phyloP scores from a whole-genome alignment of 164 flowering plant species.

The Houttuynia cordata region DNA sequence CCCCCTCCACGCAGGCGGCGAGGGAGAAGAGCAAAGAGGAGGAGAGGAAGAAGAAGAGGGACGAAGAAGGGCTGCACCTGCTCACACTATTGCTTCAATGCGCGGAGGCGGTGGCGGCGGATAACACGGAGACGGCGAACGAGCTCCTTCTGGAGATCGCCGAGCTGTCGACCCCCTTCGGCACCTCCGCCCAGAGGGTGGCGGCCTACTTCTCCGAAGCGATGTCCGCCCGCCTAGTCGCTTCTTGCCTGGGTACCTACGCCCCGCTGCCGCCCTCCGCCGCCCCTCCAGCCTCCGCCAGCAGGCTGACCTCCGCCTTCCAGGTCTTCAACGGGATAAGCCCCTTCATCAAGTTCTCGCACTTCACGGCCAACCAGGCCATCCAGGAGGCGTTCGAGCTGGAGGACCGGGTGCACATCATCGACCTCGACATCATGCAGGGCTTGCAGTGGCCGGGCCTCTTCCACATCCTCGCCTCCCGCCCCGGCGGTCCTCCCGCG shows the following conservation, averaged over 20 bases:
- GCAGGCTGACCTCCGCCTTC: slow-evolving; percentile 72
- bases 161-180: slow-evolving; percentile 78
- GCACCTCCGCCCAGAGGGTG: slow-evolving; percentile 90
- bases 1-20: not conserved
- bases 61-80: slow-evolving; percentile 86
- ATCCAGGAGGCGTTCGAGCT: slow-evolving; percentile 92
- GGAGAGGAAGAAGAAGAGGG: slow-evolving; percentile 43
- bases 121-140: slow-evolving; percentile 71
- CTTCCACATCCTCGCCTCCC: slow-evolving; percentile 80
- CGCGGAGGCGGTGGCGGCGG: slow-evolving; percentile 84
- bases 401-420: slow-evolving; percentile 90
- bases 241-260: slow-evolving; percentile 63
- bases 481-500: slow-evolving; percentile 84
- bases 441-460: slow-evolving; percentile 98
- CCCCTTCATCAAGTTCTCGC: slow-evolving; percentile 91
- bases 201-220: slow-evolving; percentile 99
- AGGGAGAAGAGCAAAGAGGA: slow-evolving; percentile 46
- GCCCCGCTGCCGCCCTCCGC: slow-evolving; percentile 34
- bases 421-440: slow-evolving; percentile 96
- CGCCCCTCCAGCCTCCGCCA: slow-evolving; percentile 28
- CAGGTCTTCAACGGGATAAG: slow-evolving; percentile 97
- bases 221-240: slow-evolving; percentile 77
- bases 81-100: slow-evolving; percentile 82
- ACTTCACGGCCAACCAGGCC: slow-evolving; percentile 95
- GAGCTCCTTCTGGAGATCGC: slow-evolving; percentile 73